A percentile compares a stretch with the other conserved stretches of the same genome.
phyloP scores from a whole-genome alignment of 2,329 filamentous ascomycete species.

The Neopestalotiopsis sp. region DNA sequence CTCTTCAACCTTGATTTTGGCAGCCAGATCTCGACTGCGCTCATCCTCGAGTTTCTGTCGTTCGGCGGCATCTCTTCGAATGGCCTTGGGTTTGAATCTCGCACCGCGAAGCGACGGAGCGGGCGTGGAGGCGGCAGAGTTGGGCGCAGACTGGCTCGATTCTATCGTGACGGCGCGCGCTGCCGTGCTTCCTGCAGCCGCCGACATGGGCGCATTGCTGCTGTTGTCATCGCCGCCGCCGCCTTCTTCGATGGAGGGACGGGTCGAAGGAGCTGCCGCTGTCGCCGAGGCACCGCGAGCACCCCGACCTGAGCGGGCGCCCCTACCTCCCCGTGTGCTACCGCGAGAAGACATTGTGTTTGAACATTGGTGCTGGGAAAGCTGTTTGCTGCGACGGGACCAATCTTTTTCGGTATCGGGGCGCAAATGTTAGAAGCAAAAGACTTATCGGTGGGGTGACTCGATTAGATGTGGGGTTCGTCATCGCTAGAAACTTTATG shows the following conservation, averaged over 20 bases:
- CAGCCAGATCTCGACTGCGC: slow-evolving; percentile 31
- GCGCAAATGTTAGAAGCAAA: not conserved
- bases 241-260: slow-evolving; percentile 11
- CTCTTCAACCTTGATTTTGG: slow-evolving; percentile 38
- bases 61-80: slow-evolving; percentile 56
- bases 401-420: not conserved
- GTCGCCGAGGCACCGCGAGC: slow-evolving; percentile 17
- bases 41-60: slow-evolving; percentile 51
- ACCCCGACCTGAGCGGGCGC: slow-evolving; percentile 20
- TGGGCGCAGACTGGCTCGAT: slow-evolving; percentile 20
- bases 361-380: slow-evolving; percentile 18
- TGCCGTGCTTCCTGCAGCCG: not conserved
- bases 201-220: not conserved
- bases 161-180: slow-evolving; percentile 16
- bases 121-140: slow-evolving; percentile 35
- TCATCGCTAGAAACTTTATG: slow-evolving; percentile 4
- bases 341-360: slow-evolving; percentile 21
- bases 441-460: not conserved
- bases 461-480: slow-evolving; percentile 5
- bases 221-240: not conserved
- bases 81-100: slow-evolving; percentile 53
- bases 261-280: slow-evolving; percentile 9
- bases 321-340: slow-evolving; percentile 21
- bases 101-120: slow-evolving; percentile 41
- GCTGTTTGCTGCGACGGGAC: not conserved